These are phyloP conservation scores for Colletotrichum nymphaeae DNA, from an alignment of 2,329 filamentous ascomycete genomes.

Conservation along the genomic window DNA sequence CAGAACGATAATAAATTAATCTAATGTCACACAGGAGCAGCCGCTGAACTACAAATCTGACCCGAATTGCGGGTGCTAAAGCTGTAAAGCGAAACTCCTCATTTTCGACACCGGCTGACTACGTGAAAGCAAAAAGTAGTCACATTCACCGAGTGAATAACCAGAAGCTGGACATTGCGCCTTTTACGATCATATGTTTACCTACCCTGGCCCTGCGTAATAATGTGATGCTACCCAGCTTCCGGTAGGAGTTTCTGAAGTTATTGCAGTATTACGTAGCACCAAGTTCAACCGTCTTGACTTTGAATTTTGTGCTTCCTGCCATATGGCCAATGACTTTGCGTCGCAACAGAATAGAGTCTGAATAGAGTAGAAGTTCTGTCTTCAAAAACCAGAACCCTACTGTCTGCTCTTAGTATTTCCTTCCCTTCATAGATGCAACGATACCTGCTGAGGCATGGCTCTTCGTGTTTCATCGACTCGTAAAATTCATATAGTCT, in stretches of 20 bases:
- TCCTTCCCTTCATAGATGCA: not conserved
- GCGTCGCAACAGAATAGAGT: not conserved
- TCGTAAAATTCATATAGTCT: conserved; percentile 35
- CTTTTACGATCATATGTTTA: not conserved
- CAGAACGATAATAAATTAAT: too few relatives aligned
- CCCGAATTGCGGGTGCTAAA: not conserved
- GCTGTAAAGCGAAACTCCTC: not conserved
- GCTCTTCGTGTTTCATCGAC: conserved; percentile 19
- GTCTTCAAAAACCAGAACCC: not conserved
- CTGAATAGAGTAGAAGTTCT: too few relatives aligned
- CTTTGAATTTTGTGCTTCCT: not conserved
- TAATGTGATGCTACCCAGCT: not conserved
- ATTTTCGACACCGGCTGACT: not conserved
- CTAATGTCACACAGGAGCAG: too few relatives aligned
- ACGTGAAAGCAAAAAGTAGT: not conserved
- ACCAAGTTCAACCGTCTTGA: too few relatives aligned
- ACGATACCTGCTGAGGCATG: not conserved
- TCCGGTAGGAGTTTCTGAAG: not conserved
- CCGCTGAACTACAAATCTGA: too few relatives aligned
- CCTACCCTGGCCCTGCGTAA: not conserved
- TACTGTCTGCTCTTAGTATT: too few relatives aligned
- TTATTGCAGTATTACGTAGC: not conserved
- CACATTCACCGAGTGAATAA: not conserved
- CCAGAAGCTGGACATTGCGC: not conserved
- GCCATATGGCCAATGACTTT: not conserved